Conservation (phyloP, 2,329 filamentous ascomycete genomes). For the Trichoderma sp. region DNA sequence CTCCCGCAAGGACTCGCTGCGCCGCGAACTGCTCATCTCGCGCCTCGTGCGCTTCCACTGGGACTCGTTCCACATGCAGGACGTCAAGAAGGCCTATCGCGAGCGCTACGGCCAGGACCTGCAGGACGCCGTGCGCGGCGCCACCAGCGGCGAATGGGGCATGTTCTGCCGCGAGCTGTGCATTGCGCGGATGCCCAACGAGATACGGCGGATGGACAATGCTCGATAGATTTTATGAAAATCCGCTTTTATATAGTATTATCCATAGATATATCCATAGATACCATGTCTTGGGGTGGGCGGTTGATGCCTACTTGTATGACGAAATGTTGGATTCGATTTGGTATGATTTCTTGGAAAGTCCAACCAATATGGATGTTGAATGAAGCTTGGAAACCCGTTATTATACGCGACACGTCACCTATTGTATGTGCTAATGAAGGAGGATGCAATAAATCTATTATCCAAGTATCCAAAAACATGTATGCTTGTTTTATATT, state of each 20-base stretch:
- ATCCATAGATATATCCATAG: neutral
- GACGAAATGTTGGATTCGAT: neutral
- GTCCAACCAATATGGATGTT: neutral
- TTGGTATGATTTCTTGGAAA: neutral
- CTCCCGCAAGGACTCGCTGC: conserved; percentile 68
- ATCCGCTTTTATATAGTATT: neutral
- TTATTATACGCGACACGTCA: neutral
- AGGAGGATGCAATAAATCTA: neutral
- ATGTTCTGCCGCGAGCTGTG: conserved; percentile 73
- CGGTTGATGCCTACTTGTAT: neutral
- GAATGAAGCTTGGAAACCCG: neutral
- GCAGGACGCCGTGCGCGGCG: conserved; percentile 75
- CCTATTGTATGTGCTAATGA: neutral
- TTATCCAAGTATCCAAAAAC: neutral
- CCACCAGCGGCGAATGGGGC: conserved; percentile 75
- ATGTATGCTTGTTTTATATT: neutral
- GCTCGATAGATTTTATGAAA: conserved; percentile 1
- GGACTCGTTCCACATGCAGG: conserved; percentile 80
- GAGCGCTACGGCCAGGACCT: conserved; percentile 75
- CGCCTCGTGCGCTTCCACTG: conserved; percentile 88
- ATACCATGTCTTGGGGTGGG: neutral
- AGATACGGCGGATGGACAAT: conserved; percentile 53
- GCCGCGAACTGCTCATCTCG: conserved; percentile 84
- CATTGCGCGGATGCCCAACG: conserved; percentile 61
- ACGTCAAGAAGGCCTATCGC: conserved; percentile 77